These are phyloP conservation scores for Carex cristatella DNA, from an alignment of 176 grass and related monocot genomes.

Conservation along the genomic window DNA sequence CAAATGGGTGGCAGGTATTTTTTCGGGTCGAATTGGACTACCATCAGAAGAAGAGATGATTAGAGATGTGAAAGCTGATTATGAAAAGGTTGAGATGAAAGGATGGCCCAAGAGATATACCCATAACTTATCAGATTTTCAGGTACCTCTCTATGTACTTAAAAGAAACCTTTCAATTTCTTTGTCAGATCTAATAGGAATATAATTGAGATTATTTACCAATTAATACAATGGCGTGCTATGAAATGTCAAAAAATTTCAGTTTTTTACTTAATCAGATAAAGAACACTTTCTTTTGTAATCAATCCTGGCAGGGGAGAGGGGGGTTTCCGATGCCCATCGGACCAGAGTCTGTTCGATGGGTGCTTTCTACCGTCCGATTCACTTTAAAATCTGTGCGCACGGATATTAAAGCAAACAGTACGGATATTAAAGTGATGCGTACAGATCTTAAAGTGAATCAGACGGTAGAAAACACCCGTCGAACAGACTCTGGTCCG, in stretches of 20 bases:
- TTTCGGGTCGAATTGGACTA: conserved; percentile 54
- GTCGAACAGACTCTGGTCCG: too few species aligned
- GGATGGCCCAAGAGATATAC: conserved; percentile 90
- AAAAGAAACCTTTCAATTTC: background rate
- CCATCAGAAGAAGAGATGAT: conserved; percentile 64
- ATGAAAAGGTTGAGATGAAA: conserved; percentile 27
- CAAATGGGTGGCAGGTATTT: conserved; percentile 72
- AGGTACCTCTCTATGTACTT: conserved; percentile 34
- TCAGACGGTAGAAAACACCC: too few species aligned
- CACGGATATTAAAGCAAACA: too few species aligned
- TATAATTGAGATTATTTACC: background rate
- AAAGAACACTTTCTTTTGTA: background rate
- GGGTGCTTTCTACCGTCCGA: too few species aligned
- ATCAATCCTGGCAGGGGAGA: background rate
- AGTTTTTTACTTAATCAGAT: background rate
- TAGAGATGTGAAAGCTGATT: conserved; percentile 49
- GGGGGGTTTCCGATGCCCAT: too few species aligned
- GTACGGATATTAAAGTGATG: too few species aligned
- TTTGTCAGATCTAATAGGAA: background rate
- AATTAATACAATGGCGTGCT: background rate
- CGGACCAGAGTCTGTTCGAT: too few species aligned
- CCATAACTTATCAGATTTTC: conserved; percentile 51
- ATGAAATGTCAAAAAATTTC: background rate
- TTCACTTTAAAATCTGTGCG: too few species aligned
- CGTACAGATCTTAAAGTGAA: too few species aligned